These are phyloP conservation scores for Pythium graminicola DNA, from an alignment of 352 stramenopile species.

Conservation along the genomic window DNA sequence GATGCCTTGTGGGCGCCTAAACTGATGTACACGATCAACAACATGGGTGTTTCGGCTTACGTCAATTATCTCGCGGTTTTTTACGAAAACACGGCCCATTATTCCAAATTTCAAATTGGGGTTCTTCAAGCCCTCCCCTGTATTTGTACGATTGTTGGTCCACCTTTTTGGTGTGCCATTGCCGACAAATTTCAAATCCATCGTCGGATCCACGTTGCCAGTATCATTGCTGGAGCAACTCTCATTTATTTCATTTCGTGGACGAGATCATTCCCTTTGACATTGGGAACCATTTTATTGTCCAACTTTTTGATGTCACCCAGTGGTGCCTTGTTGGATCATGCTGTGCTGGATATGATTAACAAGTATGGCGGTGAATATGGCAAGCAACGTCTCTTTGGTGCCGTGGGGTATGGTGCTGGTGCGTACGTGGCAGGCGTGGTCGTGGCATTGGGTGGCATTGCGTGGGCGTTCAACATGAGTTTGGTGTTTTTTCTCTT, in stretches of 20 bases:
- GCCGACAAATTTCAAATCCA: slow-evolving; percentile 61
- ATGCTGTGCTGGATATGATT: slow-evolving; percentile 62
- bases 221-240: slow-evolving; percentile 46
- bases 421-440: slow-evolving; percentile 60
- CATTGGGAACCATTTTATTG: slow-evolving; percentile 65
- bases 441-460: slow-evolving; percentile 49
- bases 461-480: slow-evolving; percentile 77
- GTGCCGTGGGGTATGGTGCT: slow-evolving; percentile 58
- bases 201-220: slow-evolving; percentile 56
- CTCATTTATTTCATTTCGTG: slow-evolving; percentile 71
- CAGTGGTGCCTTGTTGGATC: slow-evolving; percentile 58
- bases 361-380: slow-evolving; percentile 61
- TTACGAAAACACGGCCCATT: slow-evolving; percentile 46
- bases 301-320: slow-evolving; percentile 71
- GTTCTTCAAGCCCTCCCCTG: slow-evolving; percentile 61
- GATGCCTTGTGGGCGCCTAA: slow-evolving; percentile 57
- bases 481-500: slow-evolving; percentile 46
- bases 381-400: slow-evolving; percentile 70
- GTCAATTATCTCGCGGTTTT: slow-evolving; percentile 70
- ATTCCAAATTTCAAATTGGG: slow-evolving; percentile 74
- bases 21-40: slow-evolving; percentile 69
- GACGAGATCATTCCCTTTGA: slow-evolving; percentile 53
- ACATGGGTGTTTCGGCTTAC: slow-evolving; percentile 53
- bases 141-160: slow-evolving; percentile 62
- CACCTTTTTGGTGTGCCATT: slow-evolving; percentile 55